Evolutionary conservation across 2,329 filamentous ascomycete species (phyloP).

Genomic region (Exophiala dermatitidis): DNA sequence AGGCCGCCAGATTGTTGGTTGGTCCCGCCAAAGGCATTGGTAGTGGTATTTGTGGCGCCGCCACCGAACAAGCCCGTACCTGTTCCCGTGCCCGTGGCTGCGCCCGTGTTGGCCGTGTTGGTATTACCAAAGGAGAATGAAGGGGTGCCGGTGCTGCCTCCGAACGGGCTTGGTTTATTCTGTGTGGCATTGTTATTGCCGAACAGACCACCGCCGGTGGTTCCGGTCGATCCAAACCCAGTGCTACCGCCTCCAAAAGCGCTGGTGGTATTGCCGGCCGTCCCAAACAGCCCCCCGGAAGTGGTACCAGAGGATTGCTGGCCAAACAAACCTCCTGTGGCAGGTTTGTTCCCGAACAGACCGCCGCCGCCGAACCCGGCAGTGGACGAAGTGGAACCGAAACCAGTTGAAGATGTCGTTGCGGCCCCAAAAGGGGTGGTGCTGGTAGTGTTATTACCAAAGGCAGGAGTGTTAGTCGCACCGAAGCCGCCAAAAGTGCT

Average conservation of each 20-base stretch:
- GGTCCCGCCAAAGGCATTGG: constrained; percentile 23
- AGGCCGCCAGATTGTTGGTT: constrained; percentile 32
- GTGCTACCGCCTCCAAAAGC: constrained; percentile 34
- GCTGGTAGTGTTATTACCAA: constrained; percentile 18
- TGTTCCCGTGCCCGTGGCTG: constrained; percentile 44
- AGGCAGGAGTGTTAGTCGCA: constrained; percentile 27
- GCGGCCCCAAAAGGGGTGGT: constrained; percentile 33
- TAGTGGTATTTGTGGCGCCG: constrained; percentile 27
- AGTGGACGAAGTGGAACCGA: constrained; percentile 30
- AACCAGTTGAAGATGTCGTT: constrained; percentile 33
- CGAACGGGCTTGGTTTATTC: constrained; percentile 39
- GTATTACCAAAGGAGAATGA: constrained; percentile 10
- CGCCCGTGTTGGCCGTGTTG: constrained; percentile 34
- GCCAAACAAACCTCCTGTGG: constrained; percentile 28
- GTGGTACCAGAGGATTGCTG: constrained; percentile 30
- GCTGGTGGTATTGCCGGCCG: constrained; percentile 32
- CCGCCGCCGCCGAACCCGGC: constrained; percentile 41
- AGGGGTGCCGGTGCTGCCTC: constrained; percentile 31
- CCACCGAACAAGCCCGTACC: constrained; percentile 44
- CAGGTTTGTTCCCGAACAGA: constrained; percentile 36
- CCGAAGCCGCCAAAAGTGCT: constrained; percentile 44
- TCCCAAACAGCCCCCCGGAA: constrained; percentile 37
- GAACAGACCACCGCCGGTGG: constrained; percentile 37
- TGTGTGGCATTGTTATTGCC: constrained; percentile 41
- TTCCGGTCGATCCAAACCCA: constrained; percentile 38